Evolutionary conservation across 2,329 filamentous ascomycete species (phyloP), one percentile per base, ranked within the genome.

Genomic region (Xylaria sp.): DNA sequence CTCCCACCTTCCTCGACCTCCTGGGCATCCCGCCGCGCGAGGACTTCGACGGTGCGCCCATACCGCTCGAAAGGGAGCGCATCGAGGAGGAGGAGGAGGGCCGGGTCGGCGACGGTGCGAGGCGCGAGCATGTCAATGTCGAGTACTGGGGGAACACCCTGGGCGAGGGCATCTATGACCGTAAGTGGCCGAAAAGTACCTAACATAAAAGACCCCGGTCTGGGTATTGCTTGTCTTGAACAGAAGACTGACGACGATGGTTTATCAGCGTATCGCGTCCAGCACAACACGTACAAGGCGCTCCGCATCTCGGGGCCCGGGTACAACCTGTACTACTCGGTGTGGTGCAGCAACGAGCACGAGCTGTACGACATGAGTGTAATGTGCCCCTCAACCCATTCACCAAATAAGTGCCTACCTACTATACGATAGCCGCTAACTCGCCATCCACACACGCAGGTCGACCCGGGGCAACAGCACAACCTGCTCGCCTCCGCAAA

Each of bases 341-440:
- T 88, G 0, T 90, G 86, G 85, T 90, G 87, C 63, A 87, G 72
- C 13, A 83, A 84, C 43, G 85, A 88, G 64, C 80, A 83, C 49
- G 85, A 89, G 66, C 76, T 88, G 2, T 90, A 88, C 64, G 78
- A 89, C 54, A 34, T 34, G 29, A 13, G 62, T 87, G 37, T 79
- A 74, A 63, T n/a, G n/a, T n/a, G n/a, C n/a, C n/a, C n/a, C n/a
- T n/a, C n/a, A n/a, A n/a, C n/a, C n/a, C n/a, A n/a, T n/a, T n/a
- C n/a, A n/a, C n/a, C n/a, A n/a, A n/a, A n/a, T n/a, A n/a, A n/a
- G n/a, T n/a, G 83, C 81, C 66, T 52, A 72, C 22, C 17, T 8
- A 17, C 22, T 11, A 16, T 26, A 26, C 26, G 13, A 16, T 17
- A n/a, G 5, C 1, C 8, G 22, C 21, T 19, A 20, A 34, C 29